These are phyloP conservation scores for Cyberlindnera samutprakarnensis DNA, from an alignment of 805 yeast genomes.

Conservation along the genomic window DNA sequence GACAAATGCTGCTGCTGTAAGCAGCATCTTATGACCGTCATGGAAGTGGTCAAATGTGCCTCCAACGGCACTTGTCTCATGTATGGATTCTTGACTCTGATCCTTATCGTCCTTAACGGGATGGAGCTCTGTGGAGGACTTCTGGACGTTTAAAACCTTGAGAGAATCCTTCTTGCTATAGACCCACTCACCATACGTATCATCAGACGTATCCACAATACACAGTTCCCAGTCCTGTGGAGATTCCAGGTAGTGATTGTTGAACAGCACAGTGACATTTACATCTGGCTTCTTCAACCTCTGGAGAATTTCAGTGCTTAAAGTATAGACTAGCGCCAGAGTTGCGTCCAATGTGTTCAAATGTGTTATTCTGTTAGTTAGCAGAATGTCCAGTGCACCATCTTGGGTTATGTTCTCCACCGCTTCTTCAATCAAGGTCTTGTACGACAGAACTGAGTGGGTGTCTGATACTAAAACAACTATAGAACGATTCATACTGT, in stretches of 20 bases:
- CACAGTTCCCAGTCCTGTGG: conserved; percentile 14
- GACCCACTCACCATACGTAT: conserved; percentile 5
- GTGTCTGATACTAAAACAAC: conserved; percentile 15
- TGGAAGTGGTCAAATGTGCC: conserved; percentile 97
- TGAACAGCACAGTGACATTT: conserved; percentile 16
- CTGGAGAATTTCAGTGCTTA: conserved; percentile 11
- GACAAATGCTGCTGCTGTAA: conserved; percentile 64
- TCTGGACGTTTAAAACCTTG: conserved; percentile 5
- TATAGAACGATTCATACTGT: no score
- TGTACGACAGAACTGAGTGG: conserved; percentile 12
- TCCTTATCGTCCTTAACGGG: conserved; percentile 9
- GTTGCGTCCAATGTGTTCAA: conserved; percentile 17
- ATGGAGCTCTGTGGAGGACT: conserved; percentile 1
- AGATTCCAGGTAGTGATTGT: conserved; percentile 17
- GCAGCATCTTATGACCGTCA: conserved; percentile 85
- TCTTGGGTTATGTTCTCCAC: conserved; percentile 7
- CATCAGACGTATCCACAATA: conserved; percentile 13
- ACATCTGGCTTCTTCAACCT: conserved; percentile 7
- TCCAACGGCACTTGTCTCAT: conserved; percentile 59
- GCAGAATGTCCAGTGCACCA: conserved; percentile 15
- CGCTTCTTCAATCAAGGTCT: conserved; percentile 15
- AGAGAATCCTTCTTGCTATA: conserved; percentile 7
- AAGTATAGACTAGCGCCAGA: conserved; percentile 17
- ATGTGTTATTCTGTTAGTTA: conserved; percentile 10
- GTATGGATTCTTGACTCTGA: conserved; percentile 20